Evolutionary conservation across 371 early-diverging fungal genomes (phyloP).

Genomic region (Rhizomucor pusillus): DNA sequence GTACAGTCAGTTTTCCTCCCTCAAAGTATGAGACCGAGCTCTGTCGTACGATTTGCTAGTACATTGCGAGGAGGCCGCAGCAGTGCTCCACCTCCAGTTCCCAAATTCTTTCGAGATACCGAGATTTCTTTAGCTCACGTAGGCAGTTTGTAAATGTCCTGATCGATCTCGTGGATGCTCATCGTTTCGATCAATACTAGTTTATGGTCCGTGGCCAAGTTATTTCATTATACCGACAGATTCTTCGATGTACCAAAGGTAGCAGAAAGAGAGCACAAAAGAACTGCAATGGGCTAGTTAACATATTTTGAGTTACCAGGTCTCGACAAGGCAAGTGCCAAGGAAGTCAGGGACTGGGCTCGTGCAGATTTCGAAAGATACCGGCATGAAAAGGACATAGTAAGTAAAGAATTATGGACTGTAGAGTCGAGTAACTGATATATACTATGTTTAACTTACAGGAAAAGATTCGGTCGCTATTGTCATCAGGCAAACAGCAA

Average conservation of each 20-base stretch:
- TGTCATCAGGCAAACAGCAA: constrained; percentile 60
- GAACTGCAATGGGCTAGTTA: too few relatives aligned
- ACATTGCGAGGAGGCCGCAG: too few relatives aligned
- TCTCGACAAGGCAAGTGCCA: constrained; percentile 47
- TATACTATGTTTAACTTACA: constrained; percentile 11
- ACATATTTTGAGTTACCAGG: constrained; percentile 13
- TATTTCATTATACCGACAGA: constrained; percentile 58
- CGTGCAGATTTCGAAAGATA: constrained; percentile 64
- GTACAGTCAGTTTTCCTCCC: too few relatives aligned
- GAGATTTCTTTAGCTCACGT: constrained; percentile 41
- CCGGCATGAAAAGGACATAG: constrained; percentile 52
- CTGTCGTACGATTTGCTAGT: too few relatives aligned
- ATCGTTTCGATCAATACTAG: constrained; percentile 23
- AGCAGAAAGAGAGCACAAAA: neutral
- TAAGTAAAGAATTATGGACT: constrained; percentile 28
- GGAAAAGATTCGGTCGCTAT: constrained; percentile 54
- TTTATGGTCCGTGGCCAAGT: constrained; percentile 57
- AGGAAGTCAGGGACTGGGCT: constrained; percentile 56
- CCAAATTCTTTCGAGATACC: constrained; percentile 38
- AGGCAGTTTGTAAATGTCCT: constrained; percentile 1
- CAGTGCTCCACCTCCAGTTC: constrained; percentile 28
- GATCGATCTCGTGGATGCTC: neutral
- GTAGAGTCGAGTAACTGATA: too few relatives aligned
- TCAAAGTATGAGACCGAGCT: too few relatives aligned
- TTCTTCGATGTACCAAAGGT: constrained; percentile 55